These are phyloP conservation scores for Phytophthora syringae DNA, from an alignment of 352 stramenopile genomes.

Conservation along the genomic window DNA sequence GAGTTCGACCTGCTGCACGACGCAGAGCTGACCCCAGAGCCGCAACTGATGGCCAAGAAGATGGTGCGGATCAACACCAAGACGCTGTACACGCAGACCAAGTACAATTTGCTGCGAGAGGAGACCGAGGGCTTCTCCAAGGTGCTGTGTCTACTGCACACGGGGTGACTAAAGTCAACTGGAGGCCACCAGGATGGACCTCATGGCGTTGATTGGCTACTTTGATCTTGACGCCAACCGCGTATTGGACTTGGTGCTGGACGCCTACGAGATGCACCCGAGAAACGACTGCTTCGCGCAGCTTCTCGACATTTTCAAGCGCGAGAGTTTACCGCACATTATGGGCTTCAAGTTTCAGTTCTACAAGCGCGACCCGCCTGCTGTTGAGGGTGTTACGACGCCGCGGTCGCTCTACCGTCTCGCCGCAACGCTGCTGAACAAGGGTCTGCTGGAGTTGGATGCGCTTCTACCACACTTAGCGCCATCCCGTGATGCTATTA, in stretches of 20 bases:
- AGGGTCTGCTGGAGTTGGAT: slow-evolving; percentile 81
- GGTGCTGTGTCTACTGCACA: slow-evolving; percentile 86
- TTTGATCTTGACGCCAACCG: slow-evolving; percentile 98
- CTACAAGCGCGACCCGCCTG: slow-evolving; percentile 68
- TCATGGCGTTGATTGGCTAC: slow-evolving; percentile 84
- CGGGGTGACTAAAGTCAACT: slow-evolving; percentile 72
- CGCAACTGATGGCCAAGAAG: slow-evolving; percentile 68
- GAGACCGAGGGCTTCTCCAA: slow-evolving; percentile 97
- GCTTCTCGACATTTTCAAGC: slow-evolving; percentile 78
- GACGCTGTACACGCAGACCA: slow-evolving; percentile 94
- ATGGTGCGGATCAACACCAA: slow-evolving; percentile 89
- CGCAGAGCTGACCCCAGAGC: slow-evolving; percentile 57
- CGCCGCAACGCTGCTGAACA: slow-evolving; percentile 87
- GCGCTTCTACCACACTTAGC: slow-evolving; percentile 80
- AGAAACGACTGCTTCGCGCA: slow-evolving; percentile 78
- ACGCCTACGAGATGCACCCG: slow-evolving; percentile 92
- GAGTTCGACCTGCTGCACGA: slow-evolving; percentile 82
- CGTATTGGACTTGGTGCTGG: slow-evolving; percentile 93
- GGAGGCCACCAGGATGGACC: slow-evolving; percentile 70
- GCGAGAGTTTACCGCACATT: slow-evolving; percentile 85
- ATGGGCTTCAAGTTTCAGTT: slow-evolving; percentile 95
- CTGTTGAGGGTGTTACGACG: slow-evolving; percentile 48
- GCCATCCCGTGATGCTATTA: slow-evolving; percentile 68
- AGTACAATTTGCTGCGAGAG: slow-evolving; percentile 97
- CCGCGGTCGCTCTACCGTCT: slow-evolving; percentile 83